These are phyloP conservation scores for Calocybe gangraenosa DNA, from an alignment of 768 basidiomycete species.

Conservation along the genomic window DNA sequence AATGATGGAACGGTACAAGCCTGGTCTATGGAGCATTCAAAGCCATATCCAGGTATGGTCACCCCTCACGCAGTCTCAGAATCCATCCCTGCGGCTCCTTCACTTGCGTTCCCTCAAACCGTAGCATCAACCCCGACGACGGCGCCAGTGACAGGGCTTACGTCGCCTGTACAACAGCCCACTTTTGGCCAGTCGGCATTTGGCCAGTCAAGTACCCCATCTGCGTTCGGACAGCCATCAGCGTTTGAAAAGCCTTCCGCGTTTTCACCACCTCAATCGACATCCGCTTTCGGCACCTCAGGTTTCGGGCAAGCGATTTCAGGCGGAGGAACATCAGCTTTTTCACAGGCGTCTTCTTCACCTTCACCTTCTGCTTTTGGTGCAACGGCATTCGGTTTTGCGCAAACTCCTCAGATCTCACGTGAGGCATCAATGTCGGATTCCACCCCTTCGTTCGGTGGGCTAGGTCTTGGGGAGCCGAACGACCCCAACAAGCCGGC, in stretches of 20 bases:
- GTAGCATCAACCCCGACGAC: conserved; percentile 6
- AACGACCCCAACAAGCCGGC: conserved; percentile 23
- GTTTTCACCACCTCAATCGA: conserved; percentile 2
- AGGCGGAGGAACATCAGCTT: background rate
- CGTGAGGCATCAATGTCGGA: conserved; percentile 48
- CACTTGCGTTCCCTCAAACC: conserved; percentile 18
- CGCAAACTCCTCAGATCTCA: conserved; percentile 28
- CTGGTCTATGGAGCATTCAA: conserved; percentile 64
- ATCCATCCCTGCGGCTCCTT: conserved; percentile 2
- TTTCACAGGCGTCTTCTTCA: conserved; percentile 17
- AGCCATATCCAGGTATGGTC: conserved; percentile 57
- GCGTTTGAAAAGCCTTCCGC: conserved; percentile 27
- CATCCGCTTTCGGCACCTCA: conserved; percentile 23
- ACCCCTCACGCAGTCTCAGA: conserved; percentile 12
- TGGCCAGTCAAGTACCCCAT: conserved; percentile 13
- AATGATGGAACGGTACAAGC: conserved; percentile 75
- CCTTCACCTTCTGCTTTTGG: conserved; percentile 16
- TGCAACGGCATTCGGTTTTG: conserved; percentile 15
- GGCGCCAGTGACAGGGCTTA: conserved; percentile 14
- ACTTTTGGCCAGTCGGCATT: conserved; percentile 4
- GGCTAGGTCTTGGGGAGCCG: conserved; percentile 19
- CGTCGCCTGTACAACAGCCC: background rate
- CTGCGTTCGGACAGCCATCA: conserved; percentile 21
- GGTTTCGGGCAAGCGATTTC: conserved; percentile 1
- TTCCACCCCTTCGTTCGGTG: conserved; percentile 29